Base-by-base conservation (phyloP, 1,284 basidiomycete genomes). In the Ganoderma sinense region DNA sequence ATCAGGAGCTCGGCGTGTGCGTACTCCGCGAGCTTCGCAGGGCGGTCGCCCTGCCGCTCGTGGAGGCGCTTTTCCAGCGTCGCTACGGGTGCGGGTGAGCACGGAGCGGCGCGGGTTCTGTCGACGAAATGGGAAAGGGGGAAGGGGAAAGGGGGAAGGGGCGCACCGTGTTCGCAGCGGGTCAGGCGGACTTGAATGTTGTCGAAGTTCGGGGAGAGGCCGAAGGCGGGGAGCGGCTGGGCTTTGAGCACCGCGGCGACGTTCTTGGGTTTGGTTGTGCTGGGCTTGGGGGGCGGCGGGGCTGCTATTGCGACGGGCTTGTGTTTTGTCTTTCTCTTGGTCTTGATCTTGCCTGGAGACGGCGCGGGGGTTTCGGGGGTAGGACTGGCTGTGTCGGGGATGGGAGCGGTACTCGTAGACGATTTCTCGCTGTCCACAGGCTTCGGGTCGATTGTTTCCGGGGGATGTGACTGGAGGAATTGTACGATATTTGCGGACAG, bases 101-200 rank as follows among this genome's bases (percentile, higher is more conserved):
- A 36, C 29, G 31, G 13, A 58, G 16, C 41, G 41, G 41, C 13
- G 4, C 41, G 36, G 36, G 7, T 6, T 45, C n/a, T 45, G 20
- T n/a, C n/a, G n/a, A n/a, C n/a, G 20, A 7, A 20, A 45, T 1
- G 36, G 36, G 36, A 7, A 4, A 8, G 6, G 36, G 36, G 36
- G 10, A 45, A 45, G 8, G 20, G 20, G 33, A 23, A 33, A 33
- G 11, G 8, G 2, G 29, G 45, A n/a, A 4, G 23, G 43, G 20
- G 56, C 71, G 18, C 48, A 72, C 71, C 43, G 16, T 58, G 40
- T 2, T 67, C 69, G 45, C 64, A 72, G 45, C 70, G 67, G 7
- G 67, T 66, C 0, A 70, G 58, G 20, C 39, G 51, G 6, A 72
- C 55, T 1, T 64, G 20, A 18, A 70, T 36, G 56, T 72, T 67